Conservation (phyloP, 805 yeast species). For the Saccharomycopsis babjevae region DNA sequence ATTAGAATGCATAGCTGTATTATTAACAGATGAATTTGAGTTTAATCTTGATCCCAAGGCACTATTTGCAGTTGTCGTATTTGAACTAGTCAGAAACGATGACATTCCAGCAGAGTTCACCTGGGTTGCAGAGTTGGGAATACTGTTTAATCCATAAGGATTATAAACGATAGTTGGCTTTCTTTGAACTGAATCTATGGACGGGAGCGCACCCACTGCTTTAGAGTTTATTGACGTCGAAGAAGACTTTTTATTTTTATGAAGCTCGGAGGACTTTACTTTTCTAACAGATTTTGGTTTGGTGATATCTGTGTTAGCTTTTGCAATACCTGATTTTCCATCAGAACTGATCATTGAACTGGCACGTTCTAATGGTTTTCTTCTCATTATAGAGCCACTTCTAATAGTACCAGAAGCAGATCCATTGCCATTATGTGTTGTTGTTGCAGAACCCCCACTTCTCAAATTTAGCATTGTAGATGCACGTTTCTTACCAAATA, state of each 20-base stretch:
- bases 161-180: conserved; percentile 9
- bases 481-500: not conserved
- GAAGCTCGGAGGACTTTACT: not conserved
- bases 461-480: not conserved
- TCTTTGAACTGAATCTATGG: conserved; percentile 10
- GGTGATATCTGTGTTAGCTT: not conserved
- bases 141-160: conserved; percentile 12
- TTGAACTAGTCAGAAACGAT: not conserved
- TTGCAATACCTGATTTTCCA: not conserved
- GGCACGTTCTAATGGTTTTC: not conserved
- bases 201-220: conserved; percentile 10
- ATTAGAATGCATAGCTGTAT: not conserved
- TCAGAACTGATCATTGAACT: not conserved
- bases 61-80: not conserved
- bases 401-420: not conserved
- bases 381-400: not conserved
- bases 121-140: not conserved
- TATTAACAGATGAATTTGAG: not conserved
- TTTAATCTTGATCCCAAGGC: not conserved
- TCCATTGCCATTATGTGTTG: not conserved
- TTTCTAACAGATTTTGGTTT: not conserved
- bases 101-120: not conserved
- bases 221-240: not conserved
- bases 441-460: not conserved
- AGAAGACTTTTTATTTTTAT: not conserved